Evolutionary conservation across 345 rosid genomes (phyloP), one percentile per base, ranked within the genome.

Genomic region (Salix arbutifolia): DNA sequence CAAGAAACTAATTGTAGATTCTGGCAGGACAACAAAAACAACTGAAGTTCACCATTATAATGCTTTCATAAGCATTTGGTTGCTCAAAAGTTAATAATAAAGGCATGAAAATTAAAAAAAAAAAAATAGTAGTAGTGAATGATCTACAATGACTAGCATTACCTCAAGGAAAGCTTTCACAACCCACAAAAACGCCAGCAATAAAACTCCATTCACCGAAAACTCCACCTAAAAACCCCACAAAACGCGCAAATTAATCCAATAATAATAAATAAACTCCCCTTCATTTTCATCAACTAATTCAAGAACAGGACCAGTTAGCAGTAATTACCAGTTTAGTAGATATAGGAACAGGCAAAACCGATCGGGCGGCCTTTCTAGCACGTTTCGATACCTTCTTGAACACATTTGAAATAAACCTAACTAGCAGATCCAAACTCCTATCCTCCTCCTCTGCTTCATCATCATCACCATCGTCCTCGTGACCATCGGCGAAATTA

Each of bases 121-220:
- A 28, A 33, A 33, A 31, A 33, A 31, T 35, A 23, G 25, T 12
- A 21, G 8, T 17, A 65, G 21, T 9, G 33, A 66, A 28, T 6
- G 26, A 1, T 30, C 52, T 46, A 46, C 4, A 46, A 66, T 4
- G 35, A 18, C 26, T 12, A 10, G 69, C 1, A 16, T 83, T 86
- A 91, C 98, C 97, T 92, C 97, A 68, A 94, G 97, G 85, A 94
- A 91, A 44, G 97, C 98, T 84, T 90, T 94, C 85, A 90, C 77
- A 73, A 94, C 78, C 98, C 98, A 91, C 84, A 95, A 76, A 81
- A 95, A 91, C 8, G 97, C 89, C 81, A 91, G 91, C 71, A 91
- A 71, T 30, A 94, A 84, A 62, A 91, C 93, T 37, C 97, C 99
- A 70, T 91, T 89, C 44, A 95, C 99, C 2, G 97, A 89, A 82